Evolutionary conservation across 768 basidiomycete species (phyloP), one percentile per base, ranked within the genome.

Genomic region (Lepiota brunneoincarnata): DNA sequence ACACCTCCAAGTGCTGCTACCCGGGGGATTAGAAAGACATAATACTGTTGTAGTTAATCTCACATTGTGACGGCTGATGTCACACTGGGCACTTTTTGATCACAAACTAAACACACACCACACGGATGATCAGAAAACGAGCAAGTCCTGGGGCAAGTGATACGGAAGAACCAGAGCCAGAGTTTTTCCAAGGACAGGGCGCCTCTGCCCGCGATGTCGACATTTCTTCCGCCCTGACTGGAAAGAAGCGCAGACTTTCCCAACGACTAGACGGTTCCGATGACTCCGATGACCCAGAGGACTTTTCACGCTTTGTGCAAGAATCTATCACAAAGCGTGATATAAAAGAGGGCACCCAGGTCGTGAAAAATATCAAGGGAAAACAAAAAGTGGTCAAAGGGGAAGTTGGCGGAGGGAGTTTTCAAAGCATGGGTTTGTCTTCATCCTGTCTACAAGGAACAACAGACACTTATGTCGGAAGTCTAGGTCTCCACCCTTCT

Each of bases 361-460:
- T 91, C 7, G 69, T 94, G 48, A 95, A 91, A 66, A 88, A 84
- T 61, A 76, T 82, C 11, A 93, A 89, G 62, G 84, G 83, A 7
- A 89, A 88, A 65, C 71, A 74, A 17, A 91, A 87, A 63, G 66
- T 86, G 23, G 71, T 70, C 2, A 92, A 89, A 65, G 86, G 86
- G 15, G 87, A 92, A 63, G 78, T 91, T 11, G 94, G 94, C 28
- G 94, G 94, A 26, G 94, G 94, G 17, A 96, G 93, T 58, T 98
- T 97, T 62, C 94, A 97, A 69, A 89, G 86, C 80, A 93, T 98
- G 91, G 93, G 92, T 92, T 51, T 50, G 84, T 77, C 24, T n/a
- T 18, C 26, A 31, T 39, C 49, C 40, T 6, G 6, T 24, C 38
- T 26, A 42, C 35, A n/a, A 9, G 21, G 11, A 35, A 10, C 18